Base-by-base conservation (phyloP, 2,329 filamentous ascomycete species). In the Fusarium paranaense region DNA sequence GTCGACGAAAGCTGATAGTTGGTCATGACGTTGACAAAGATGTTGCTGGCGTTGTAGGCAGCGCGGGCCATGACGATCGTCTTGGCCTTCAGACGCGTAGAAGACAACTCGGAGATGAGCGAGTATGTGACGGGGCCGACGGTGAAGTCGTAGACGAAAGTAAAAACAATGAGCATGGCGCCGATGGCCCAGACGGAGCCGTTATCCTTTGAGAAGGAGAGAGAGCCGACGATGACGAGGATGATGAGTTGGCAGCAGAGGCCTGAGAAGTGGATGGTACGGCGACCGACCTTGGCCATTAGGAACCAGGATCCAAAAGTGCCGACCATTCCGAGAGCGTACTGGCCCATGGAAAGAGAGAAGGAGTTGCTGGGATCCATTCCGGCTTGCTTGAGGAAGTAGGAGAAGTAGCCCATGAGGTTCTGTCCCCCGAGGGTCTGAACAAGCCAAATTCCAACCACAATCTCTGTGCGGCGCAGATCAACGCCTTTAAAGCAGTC, bases 71-170 rank as follows among this genome's bases (percentile, higher is more conserved):
- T 80, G 4, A 88, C 87, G 14, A 90, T 86, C 1, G 88, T 89
- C 81, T 90, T 89, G 33, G 85, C 83, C 69, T 87, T 86, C 40
- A 90, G 85, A 10, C 88, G 84, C 1, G 86, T 87, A 0, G 88
- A 89, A 0, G 87, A 88, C 5, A 87, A 83, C 72, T 90, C 89
- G 0, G 88, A 85, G 13, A 89, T 76, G 32, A 90, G 80, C 1
- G 84, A 84, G 78, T 89, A 90, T 6, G 86, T 86, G 9, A 89
- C 85, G 0, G 88, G 88, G 0, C 89, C 89, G 14, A 90, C 84
- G 1, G 87, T 87, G 64, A 87, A 83, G 80, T 88, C 87, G 78
- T 90, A 90, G 3, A 86, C 81, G 62, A 89, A 87, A 0, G 86
- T 88, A 73, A 87, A 89, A 42, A 88, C 78, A 47, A 90, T 83